Percentiles rank a stretch among this genome's conserved stretches.
Evolutionary conservation across 495 filamentous ascomycete genomes (phyloP).

Genomic region (Rostrohypoxylon terebratum): DNA sequence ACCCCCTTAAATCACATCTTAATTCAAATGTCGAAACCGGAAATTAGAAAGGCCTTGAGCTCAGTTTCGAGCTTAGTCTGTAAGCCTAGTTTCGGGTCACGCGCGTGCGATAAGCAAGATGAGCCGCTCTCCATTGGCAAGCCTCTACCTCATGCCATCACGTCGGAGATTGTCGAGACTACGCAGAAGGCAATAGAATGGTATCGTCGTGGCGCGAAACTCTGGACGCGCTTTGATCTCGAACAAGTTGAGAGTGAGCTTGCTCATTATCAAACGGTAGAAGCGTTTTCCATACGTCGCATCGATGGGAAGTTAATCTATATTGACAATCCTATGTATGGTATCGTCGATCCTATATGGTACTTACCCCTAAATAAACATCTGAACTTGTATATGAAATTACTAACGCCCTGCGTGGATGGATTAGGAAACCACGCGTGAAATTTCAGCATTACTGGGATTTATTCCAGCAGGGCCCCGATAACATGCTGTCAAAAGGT

Average conservation of each 20-base stretch:
- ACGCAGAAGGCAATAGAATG: slow-evolving; percentile 17
- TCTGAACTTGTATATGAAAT: background rate
- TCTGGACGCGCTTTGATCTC: slow-evolving; percentile 18
- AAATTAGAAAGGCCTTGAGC: background rate
- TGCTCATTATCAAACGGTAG: background rate
- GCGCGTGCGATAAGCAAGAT: background rate
- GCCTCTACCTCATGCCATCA: background rate
- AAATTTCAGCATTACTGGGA: slow-evolving; percentile 21
- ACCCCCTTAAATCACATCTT: background rate
- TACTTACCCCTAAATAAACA: background rate
- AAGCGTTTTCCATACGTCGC: slow-evolving; percentile 27
- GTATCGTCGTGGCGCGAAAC: slow-evolving; percentile 21
- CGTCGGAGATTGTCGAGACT: background rate
- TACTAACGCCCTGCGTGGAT: background rate
- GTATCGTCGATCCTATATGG: slow-evolving; percentile 2
- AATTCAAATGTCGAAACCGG: background rate
- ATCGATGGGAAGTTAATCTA: slow-evolving; percentile 7
- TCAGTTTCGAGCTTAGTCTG: background rate
- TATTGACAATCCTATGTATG: slow-evolving; percentile 18
- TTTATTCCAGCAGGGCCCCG: background rate
- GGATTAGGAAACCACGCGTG: slow-evolving; percentile 14
- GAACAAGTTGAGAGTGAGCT: slow-evolving; percentile 20
- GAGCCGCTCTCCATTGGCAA: background rate
- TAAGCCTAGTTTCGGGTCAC: background rate
- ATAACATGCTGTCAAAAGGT: background rate